Percentiles rank a stretch among this genome's conserved stretches.
phyloP scores from a whole-genome alignment of 495 filamentous ascomycete genomes.

The Penicillium atrosanguineum region DNA sequence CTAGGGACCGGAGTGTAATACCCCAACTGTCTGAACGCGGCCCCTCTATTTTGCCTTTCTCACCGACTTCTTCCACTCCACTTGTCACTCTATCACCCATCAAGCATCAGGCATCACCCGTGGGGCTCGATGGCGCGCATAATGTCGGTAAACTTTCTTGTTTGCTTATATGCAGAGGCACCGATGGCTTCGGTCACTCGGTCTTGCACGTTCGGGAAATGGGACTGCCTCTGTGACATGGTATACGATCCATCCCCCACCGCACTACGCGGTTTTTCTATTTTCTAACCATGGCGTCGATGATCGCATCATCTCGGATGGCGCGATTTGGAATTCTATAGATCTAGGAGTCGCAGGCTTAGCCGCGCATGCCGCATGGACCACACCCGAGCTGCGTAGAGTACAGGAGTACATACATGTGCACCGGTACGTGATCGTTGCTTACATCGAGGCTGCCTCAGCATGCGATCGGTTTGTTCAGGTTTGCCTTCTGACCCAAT shows the following conservation, averaged over 20 bases:
- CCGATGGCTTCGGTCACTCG: slow-evolving; percentile 1
- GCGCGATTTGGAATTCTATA: not conserved
- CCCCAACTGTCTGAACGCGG: not conserved
- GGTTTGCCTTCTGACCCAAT: slow-evolving; percentile 5
- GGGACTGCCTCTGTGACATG: not conserved
- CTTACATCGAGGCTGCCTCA: not conserved
- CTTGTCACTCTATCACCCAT: not conserved
- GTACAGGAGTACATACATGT: not conserved
- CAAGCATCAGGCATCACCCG: too few species aligned
- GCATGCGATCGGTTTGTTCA: not conserved
- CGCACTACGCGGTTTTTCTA: not conserved
- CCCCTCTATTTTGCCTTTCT: not conserved
- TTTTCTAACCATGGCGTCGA: not conserved
- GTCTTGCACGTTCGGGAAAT: slow-evolving; percentile 11
- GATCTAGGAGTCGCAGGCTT: not conserved
- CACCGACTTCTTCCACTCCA: not conserved
- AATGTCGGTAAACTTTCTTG: slow-evolving; percentile 25
- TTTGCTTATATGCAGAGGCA: slow-evolving; percentile 15
- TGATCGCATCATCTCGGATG: not conserved
- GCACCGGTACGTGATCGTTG: not conserved
- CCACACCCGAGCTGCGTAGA: not conserved
- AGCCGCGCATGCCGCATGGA: not conserved
- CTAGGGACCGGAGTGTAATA: not conserved
- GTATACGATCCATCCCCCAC: not conserved
- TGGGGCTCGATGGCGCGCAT: slow-evolving; percentile 19